phyloP scores from a whole-genome alignment of 169 alveolate genomes.

The Neospora caninum region DNA sequence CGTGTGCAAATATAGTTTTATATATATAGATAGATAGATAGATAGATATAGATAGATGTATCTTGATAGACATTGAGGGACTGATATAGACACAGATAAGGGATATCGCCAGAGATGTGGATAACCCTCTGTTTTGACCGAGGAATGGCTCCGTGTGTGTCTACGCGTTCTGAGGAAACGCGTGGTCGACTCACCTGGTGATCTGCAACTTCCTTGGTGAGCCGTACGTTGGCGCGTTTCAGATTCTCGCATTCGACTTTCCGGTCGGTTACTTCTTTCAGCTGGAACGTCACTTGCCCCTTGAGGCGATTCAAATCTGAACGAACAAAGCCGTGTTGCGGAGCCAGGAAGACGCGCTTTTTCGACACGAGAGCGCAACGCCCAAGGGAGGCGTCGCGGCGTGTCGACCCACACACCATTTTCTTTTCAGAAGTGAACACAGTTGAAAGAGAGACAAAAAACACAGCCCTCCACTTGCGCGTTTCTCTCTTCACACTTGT shows the following conservation, averaged over 20 bases:
- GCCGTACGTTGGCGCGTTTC: background rate
- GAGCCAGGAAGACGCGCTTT: background rate
- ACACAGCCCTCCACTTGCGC: background rate
- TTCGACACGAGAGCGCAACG: background rate
- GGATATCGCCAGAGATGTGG: too few relatives aligned
- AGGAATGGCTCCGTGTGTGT: too few relatives aligned
- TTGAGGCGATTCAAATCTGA: conserved; percentile 28
- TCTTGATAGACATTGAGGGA: too few relatives aligned
- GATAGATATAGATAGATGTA: background rate
- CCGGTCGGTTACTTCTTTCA: conserved; percentile 12
- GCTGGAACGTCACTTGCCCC: background rate
- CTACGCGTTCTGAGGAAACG: too few relatives aligned
- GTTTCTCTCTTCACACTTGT: background rate
- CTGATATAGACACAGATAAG: too few relatives aligned
- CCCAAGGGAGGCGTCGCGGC: too few relatives aligned
- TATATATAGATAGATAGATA: background rate
- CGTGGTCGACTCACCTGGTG: background rate
- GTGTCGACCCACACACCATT: too few relatives aligned
- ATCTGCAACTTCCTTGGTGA: background rate
- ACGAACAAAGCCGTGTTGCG: too few relatives aligned
- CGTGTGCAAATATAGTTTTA: background rate
- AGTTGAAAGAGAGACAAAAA: too few relatives aligned
- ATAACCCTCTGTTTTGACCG: too few relatives aligned
- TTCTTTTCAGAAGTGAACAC: too few relatives aligned
- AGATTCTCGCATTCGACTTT: background rate